Percentiles rank a stretch among this genome's conserved stretches.
Evolutionary conservation across 805 yeast species (phyloP).

Genomic region (Brettanomyces sp.): DNA sequence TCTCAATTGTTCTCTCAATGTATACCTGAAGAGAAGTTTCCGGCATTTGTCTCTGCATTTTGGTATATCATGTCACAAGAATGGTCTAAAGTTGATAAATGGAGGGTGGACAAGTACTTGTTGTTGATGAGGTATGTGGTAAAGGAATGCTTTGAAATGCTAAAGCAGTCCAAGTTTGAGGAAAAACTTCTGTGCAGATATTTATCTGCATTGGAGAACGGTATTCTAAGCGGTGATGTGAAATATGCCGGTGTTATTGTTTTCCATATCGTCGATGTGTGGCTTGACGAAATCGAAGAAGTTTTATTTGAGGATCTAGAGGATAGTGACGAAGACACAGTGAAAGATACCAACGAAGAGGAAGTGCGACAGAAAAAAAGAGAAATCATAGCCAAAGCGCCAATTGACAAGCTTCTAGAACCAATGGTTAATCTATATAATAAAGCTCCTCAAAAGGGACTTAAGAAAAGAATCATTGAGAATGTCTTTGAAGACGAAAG

Average conservation of each 20-base stretch:
- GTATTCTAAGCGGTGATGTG: constrained; percentile 42
- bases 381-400: constrained; percentile 25
- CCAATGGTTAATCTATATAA: constrained; percentile 50
- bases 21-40: constrained; percentile 33
- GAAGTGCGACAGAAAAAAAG: constrained; percentile 23
- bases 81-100: constrained; percentile 78
- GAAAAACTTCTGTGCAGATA: constrained; percentile 35
- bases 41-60: constrained; percentile 58
- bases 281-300: constrained; percentile 73
- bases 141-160: constrained; percentile 51
- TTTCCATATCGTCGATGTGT: constrained; percentile 76
- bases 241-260: constrained; percentile 68
- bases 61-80: constrained; percentile 74
- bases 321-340: constrained; percentile 33
- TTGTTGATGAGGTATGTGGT: constrained; percentile 71
- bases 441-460: constrained; percentile 46
- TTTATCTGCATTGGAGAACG: constrained; percentile 24
- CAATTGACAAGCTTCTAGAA: constrained; percentile 44
- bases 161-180: constrained; percentile 49
- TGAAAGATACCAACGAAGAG: constrained; percentile 9
- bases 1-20: constrained; percentile 43
- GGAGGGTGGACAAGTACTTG: constrained; percentile 82
- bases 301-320: constrained; percentile 43
- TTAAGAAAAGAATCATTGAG: constrained; percentile 53
- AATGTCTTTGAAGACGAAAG: constrained; percentile 62